Base-by-base conservation (phyloP, 768 basidiomycete species). In the Cystobasidium ongulense region DNA sequence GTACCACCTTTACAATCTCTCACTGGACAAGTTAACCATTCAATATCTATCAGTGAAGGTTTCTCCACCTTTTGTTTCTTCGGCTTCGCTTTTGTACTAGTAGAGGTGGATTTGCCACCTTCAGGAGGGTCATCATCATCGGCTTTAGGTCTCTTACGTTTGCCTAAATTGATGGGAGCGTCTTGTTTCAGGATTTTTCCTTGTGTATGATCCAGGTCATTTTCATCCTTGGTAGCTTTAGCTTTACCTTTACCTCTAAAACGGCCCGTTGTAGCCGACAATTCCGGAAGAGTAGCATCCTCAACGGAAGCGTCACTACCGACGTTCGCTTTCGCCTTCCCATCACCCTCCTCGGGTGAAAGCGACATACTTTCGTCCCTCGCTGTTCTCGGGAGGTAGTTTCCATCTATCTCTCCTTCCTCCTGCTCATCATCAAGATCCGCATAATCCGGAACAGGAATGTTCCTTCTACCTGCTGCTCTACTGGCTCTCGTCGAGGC, bases 1-100 rank as follows among this genome's bases (percentile, higher is more conserved):
- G 68, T 71, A 8, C 43, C 46, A 36, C 68, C 68, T 36, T 71
- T 27, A 59, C 68, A 71, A 27, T 2, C 68, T 21, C 27, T 36
- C 31, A 71, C 54, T 7, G 68, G 68, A 31, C 68, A 71, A 18
- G 33, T 54, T 1, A 71, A 35, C 68, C 68, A 71, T 15, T 59
- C 29, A 35, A n/a, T 8, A 25, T 71, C 46, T n/a, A 68, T 31
- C 4, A 13, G 11, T 4, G 57, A 35, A 23, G 25, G 50, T 52
- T 68, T 46, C 66, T 29, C 66, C 15, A 50, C 33, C 38, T 64
- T 64, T 27, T 43, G 36, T 64, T 43, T 64, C 36, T 64, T 64
- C n/a, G 23, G 21, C 36, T 27, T 36, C 15, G 61, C 11, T 15
- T 63, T 63, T 18, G 33, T 27, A 15, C 11, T n/a, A 18, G 7